Conservation (phyloP, 1,139 yeast species). For the Yamadazyma oceani region DNA sequence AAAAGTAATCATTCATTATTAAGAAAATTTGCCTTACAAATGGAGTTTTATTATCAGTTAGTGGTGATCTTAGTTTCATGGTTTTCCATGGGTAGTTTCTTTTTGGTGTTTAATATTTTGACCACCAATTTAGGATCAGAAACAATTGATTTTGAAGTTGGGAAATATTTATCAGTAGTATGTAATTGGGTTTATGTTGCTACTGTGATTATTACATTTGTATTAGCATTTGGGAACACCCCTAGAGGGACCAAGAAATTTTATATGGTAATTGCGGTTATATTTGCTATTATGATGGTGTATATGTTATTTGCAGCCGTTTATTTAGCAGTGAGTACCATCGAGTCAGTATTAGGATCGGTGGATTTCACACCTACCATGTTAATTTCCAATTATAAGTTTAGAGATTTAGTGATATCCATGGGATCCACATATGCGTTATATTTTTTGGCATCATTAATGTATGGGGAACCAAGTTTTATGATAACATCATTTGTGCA, state of each 20-base stretch:
- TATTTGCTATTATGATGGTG: conserved; percentile 47
- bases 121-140: conserved; percentile 54
- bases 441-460: conserved; percentile 71
- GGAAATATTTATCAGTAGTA: conserved; percentile 42
- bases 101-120: conserved; percentile 67
- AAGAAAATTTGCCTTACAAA: conserved; percentile 61
- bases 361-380: conserved; percentile 45
- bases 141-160: conserved; percentile 46
- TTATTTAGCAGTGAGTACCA: conserved; percentile 76
- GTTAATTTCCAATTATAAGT: conserved; percentile 60
- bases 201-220: conserved; percentile 44
- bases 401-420: conserved; percentile 87
- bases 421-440: conserved; percentile 80
- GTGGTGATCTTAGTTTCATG: conserved; percentile 69
- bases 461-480: conserved; percentile 78
- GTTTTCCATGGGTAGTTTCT: conserved; percentile 78
- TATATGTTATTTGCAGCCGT: conserved; percentile 70
- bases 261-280: conserved; percentile 40
- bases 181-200: conserved; percentile 46
- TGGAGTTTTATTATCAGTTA: conserved; percentile 71
- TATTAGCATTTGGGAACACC: conserved; percentile 48
- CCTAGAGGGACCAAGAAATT: conserved; percentile 49
- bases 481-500: conserved; percentile 74
- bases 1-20: conserved; percentile 60
- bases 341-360: conserved; percentile 39